Evolutionary conservation across 2,329 filamentous ascomycete species (phyloP), one percentile per base, ranked within the genome.

Genomic region (Metarhizium sp.): DNA sequence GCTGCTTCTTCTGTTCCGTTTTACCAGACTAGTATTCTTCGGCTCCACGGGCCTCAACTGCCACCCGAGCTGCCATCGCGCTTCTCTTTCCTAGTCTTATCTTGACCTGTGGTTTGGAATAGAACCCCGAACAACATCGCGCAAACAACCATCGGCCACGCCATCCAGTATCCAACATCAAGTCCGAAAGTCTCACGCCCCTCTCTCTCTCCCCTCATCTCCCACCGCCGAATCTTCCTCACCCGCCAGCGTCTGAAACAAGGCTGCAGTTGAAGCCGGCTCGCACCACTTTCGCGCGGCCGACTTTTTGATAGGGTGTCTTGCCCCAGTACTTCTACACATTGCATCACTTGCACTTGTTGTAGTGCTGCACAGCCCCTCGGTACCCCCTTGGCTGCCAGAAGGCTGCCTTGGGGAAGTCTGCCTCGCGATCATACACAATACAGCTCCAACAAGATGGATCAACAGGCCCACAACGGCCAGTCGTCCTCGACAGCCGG

Each of bases 401-500:
- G 67, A 69, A 74, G 73, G 73, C 73, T 74, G 72, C 75, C 70
- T 74, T 62, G 64, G 62, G 59, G 58, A 57, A 72, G 67, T 73
- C 72, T 76, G 74, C 75, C 74, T 76, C 65, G 71, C 59, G 50
- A 60, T 58, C 50, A 6, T 50, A 7, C 53, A 56, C 55, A 55
- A 51, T 49, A 50, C 52, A 29, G 47, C 51, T 45, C 53, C 58
- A 64, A 62, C 64, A 67, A 64, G 64, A 75, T 75, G 73, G 71
- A 73, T 67, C 71, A 73, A 61, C 69, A 72, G 59, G 64, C 63
- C 64, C 71, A 71, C 60, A 68, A 66, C 68, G 81, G 81, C 67
- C 82, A 82, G 66, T 86, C 84, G 63, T 80, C 78, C 62, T 85
- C 84, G 65, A 75, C 76, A 38, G 42, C 55, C 50, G 56, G 51